phyloP scores from a whole-genome alignment of 78 protist genomes.

The Dictyostelium discoideum region DNA sequence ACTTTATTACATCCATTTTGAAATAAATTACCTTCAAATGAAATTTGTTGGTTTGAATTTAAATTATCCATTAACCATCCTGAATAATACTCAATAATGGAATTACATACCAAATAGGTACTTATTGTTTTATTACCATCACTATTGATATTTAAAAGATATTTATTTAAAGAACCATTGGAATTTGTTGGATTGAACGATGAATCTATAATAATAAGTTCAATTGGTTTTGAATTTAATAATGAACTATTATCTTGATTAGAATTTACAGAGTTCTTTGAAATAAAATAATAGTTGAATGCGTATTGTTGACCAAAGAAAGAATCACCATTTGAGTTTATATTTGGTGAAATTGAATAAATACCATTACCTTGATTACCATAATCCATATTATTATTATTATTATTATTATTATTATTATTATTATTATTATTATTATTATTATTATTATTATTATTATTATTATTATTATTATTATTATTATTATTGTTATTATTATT shows the following conservation, averaged over 20 bases:
- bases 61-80: not conserved
- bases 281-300: not conserved
- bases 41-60: not conserved
- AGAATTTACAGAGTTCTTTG: not conserved
- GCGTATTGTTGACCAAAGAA: not conserved
- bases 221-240: no score
- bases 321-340: not conserved
- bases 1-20: not conserved
- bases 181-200: no score
- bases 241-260: no score
- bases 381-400: not conserved
- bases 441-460: no score
- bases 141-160: no score
- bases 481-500: not conserved
- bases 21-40: not conserved
- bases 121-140: not conserved
- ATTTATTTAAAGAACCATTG: no score
- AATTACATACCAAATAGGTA: no score
- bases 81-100: not conserved
- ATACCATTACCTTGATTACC: not conserved
- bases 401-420: no score
- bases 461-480: no score
- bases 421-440: no score
- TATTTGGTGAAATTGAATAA: not conserved
- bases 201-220: no score